These are phyloP conservation scores for Botrytis hyacinthi DNA, from an alignment of 2,329 filamentous ascomycete species.

Conservation along the genomic window DNA sequence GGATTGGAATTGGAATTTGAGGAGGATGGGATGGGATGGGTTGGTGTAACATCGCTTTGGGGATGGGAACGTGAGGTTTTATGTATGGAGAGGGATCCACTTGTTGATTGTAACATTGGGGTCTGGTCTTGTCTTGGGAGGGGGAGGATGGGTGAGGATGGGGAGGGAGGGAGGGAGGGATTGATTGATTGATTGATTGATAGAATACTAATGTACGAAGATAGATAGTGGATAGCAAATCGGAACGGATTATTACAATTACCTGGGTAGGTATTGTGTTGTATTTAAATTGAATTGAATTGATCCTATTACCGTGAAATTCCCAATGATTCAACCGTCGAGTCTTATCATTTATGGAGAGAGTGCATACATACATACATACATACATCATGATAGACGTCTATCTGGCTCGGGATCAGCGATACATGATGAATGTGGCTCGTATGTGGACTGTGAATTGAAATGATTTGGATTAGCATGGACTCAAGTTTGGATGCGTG, in stretches of 20 bases:
- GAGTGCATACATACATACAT: background rate
- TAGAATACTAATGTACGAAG: background rate
- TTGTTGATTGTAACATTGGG: background rate
- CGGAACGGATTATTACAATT: background rate
- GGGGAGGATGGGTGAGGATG: no score
- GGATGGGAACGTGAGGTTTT: background rate
- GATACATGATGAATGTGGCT: background rate
- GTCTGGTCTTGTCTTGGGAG: no score
- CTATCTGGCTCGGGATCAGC: background rate
- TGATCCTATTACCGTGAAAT: background rate
- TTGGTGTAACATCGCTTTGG: background rate
- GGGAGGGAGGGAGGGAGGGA: no score
- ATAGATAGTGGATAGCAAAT: background rate
- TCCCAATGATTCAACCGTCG: no score
- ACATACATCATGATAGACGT: background rate
- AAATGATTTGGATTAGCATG: background rate
- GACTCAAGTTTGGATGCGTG: background rate
- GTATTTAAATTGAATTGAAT: background rate
- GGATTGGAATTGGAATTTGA: background rate
- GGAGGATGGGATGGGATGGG: no score
- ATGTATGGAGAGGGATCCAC: background rate
- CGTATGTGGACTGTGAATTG: background rate
- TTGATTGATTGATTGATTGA: no score
- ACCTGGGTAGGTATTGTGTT: no score
- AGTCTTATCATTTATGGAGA: constrained; percentile 2